Base-by-base conservation (phyloP, 2,329 filamentous ascomycete species). In the Aspergillus clavatus region DNA sequence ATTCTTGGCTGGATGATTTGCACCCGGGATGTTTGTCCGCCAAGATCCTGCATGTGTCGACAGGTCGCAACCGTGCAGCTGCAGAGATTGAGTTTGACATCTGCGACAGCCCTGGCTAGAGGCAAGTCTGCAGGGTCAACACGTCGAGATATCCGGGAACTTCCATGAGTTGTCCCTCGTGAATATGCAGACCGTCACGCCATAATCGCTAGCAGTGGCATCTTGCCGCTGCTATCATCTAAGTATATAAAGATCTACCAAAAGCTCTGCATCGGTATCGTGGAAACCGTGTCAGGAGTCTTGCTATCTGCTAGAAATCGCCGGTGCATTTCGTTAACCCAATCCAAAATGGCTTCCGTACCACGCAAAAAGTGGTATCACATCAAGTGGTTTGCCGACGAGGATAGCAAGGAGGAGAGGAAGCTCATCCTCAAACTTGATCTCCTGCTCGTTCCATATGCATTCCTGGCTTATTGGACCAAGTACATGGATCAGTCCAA, bases 401-500 rank as follows among this genome's bases (percentile, higher is more conserved):
- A 72, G 5, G 78, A 81, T 48, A 75, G 70, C 0, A 63, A 64
- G 0, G 71, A 74, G 43, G 77, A 81, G 50, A 66, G 74, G 31
- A 71, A 67, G 47, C 65, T 81, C 3, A 75, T 82, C 27, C 42
- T 72, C 19, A 81, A 81, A 54, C 69, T 82, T 10, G 78, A 82
- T 48, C 58, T 76, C 0, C 59, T 80, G 2, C 75, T 81, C 27
- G 72, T 82, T 0, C 76, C 77, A 0, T 81, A 80, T 53, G 76
- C 76, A 0, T 74, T 80, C 36, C 58, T 81, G 2, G 69, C 73
- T 0, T 80, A 79, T 49, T 81, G 76, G 72, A 70, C 75, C 40
- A 80, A 79, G 56, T 77, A 79, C 47, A 70, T 81, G 7, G 76
- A 79, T 50, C 75, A 79, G 51, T 64, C 72, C 3, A 79, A 79